A percentile compares a stretch with the other conserved stretches of the same genome.
phyloP scores from a whole-genome alignment of 202 grass and related monocot species.

The Musa balbisiana region DNA sequence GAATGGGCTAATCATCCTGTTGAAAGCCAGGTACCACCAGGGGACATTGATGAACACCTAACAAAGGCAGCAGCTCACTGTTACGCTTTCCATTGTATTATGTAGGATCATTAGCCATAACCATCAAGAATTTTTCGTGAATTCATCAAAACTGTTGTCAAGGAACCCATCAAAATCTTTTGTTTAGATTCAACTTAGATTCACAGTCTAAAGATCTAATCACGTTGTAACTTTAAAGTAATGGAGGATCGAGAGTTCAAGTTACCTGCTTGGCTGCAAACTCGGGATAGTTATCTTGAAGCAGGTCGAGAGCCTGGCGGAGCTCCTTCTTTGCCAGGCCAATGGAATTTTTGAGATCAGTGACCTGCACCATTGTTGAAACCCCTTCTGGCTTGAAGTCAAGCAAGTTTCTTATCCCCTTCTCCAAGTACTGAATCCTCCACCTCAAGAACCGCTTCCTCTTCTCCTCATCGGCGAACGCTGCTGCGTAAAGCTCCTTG shows the following conservation, averaged over 20 bases:
- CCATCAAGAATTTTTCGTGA: no score
- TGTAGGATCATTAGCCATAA: no score
- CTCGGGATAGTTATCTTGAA: constrained; percentile 98
- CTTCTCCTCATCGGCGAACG: constrained; percentile 93
- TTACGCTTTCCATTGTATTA: no score
- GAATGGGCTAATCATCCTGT: constrained; percentile 96
- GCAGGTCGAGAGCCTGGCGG: constrained; percentile 73
- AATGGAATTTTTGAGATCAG: constrained; percentile 91
- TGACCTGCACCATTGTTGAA: constrained; percentile 95
- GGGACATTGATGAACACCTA: constrained; percentile 99
- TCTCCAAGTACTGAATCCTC: constrained; percentile 94
- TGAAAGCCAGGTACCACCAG: constrained; percentile 95
- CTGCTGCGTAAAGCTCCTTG: constrained; percentile 93
- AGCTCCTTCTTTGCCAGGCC: constrained; percentile 82
- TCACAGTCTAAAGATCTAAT: no score
- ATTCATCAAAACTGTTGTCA: no score
- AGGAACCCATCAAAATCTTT: no score
- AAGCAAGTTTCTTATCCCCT: constrained; percentile 66
- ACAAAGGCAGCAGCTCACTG: background rate
- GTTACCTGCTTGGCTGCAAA: constrained; percentile 97
- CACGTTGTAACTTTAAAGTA: no score
- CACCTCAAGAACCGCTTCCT: constrained; percentile 89
- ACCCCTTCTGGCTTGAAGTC: constrained; percentile 70
- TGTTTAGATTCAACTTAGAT: no score
- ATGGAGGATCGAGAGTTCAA: background rate